Percentiles rank a stretch among this genome's conserved stretches.
Evolutionary conservation across 2,329 filamentous ascomycete species (phyloP).

Genomic region (Verticillium dahliae): DNA sequence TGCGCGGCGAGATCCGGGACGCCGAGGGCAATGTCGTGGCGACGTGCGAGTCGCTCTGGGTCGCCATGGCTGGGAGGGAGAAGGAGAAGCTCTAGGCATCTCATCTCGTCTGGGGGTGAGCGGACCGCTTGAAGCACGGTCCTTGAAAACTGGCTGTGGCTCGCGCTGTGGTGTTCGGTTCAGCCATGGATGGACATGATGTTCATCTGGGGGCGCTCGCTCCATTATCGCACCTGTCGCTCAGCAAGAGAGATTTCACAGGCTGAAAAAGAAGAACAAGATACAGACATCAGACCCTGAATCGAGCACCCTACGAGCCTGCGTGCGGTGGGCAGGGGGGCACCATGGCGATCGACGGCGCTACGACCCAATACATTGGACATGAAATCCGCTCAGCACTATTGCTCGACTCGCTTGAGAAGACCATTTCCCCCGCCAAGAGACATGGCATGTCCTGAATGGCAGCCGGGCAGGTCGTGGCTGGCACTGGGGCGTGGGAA

Average conservation of each 20-base stretch:
- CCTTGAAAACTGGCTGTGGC: too few relatives aligned
- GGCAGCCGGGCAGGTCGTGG: too few relatives aligned
- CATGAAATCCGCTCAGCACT: neutral
- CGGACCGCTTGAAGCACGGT: too few relatives aligned
- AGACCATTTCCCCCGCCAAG: neutral
- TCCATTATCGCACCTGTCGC: neutral
- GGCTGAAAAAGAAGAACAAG: neutral
- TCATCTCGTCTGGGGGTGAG: too few relatives aligned
- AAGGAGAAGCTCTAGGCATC: conserved; percentile 1
- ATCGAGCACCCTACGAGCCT: neutral
- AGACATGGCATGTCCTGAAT: neutral
- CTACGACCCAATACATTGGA: neutral
- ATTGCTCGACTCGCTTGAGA: neutral
- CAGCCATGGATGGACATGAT: too few relatives aligned
- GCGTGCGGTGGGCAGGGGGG: neutral
- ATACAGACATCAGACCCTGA: neutral
- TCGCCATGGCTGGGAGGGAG: conserved; percentile 1
- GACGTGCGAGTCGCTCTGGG: conserved; percentile 13
- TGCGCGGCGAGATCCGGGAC: conserved; percentile 22
- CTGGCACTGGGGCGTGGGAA: too few relatives aligned
- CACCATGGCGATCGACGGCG: neutral
- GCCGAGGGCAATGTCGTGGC: conserved; percentile 21
- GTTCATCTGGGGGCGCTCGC: neutral
- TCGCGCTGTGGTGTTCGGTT: too few relatives aligned
- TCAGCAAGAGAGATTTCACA: neutral